Conservation (phyloP, 2,329 filamentous ascomycete species). For the Pezicula radicicola region DNA sequence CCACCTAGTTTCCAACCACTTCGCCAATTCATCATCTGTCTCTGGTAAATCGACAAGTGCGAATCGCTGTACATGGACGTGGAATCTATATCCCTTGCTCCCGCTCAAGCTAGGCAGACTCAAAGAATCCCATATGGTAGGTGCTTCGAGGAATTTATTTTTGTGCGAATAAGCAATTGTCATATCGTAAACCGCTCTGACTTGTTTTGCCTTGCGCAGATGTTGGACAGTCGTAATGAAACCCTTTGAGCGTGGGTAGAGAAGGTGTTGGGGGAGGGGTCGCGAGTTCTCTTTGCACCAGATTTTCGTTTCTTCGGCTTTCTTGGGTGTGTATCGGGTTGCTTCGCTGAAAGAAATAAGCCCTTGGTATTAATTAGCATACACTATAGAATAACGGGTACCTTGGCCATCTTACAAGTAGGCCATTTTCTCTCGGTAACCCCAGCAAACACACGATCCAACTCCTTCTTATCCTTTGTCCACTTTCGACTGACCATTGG, state of each 20-base stretch:
- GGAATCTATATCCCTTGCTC: constrained; percentile 41
- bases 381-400: background rate
- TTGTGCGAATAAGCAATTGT: constrained; percentile 50
- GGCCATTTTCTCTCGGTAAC: constrained; percentile 51
- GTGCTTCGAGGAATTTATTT: constrained; percentile 40
- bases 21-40: constrained; percentile 44
- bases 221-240: constrained; percentile 58
- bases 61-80: constrained; percentile 47
- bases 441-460: constrained; percentile 54
- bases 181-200: constrained; percentile 53
- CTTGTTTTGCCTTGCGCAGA: constrained; percentile 45
- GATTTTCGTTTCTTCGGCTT: constrained; percentile 45
- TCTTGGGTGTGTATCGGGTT: constrained; percentile 54
- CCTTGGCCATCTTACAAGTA: constrained; percentile 44
- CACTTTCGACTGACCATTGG: constrained; percentile 59
- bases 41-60: constrained; percentile 44
- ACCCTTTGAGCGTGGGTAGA: constrained; percentile 59
- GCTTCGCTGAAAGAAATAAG: constrained; percentile 63
- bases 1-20: constrained; percentile 52
- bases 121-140: constrained; percentile 51
- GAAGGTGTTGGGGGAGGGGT: constrained; percentile 51
- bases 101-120: constrained; percentile 37
- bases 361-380: constrained; percentile 38
- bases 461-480: constrained; percentile 52
- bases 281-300: constrained; percentile 51